phyloP scores from a whole-genome alignment of 768 basidiomycete genomes.

The Cyathus striatus region DNA sequence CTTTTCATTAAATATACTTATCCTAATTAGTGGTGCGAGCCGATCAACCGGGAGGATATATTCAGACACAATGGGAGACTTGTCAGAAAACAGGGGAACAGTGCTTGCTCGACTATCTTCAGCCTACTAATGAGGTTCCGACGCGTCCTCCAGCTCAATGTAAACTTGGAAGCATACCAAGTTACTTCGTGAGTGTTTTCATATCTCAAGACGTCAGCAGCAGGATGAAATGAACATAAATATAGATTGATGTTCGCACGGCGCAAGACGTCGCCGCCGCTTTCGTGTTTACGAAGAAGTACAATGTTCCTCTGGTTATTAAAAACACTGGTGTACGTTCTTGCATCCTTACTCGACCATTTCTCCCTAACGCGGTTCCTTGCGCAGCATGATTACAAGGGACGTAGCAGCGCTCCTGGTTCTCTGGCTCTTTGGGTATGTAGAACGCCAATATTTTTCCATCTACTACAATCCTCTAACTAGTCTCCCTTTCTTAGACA shows the following conservation, averaged over 20 bases:
- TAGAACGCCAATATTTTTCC: neutral
- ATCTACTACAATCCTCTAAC: neutral
- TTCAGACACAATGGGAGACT: constrained; percentile 45
- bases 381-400: constrained; percentile 42
- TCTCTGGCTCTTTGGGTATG: constrained; percentile 42
- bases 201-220: neutral
- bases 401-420: constrained; percentile 38
- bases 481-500: constrained; percentile 18
- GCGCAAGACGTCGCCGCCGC: constrained; percentile 37
- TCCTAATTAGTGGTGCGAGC: constrained; percentile 1
- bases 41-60: neutral
- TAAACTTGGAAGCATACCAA: constrained; percentile 29
- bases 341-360: neutral
- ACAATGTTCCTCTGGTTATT: constrained; percentile 36
- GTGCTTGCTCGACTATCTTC: constrained; percentile 40
- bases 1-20: neutral
- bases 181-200: constrained; percentile 27
- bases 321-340: constrained; percentile 47
- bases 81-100: constrained; percentile 41
- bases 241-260: constrained; percentile 32
- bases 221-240: neutral
- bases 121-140: constrained; percentile 20
- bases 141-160: constrained; percentile 24
- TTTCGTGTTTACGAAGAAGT: constrained; percentile 34
- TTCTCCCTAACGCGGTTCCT: neutral